A percentile compares a stretch with the other conserved stretches of the same genome.
These are phyloP conservation scores for Noccaea bulbosa DNA, from an alignment of 345 rosid species.

Conservation along the genomic window DNA sequence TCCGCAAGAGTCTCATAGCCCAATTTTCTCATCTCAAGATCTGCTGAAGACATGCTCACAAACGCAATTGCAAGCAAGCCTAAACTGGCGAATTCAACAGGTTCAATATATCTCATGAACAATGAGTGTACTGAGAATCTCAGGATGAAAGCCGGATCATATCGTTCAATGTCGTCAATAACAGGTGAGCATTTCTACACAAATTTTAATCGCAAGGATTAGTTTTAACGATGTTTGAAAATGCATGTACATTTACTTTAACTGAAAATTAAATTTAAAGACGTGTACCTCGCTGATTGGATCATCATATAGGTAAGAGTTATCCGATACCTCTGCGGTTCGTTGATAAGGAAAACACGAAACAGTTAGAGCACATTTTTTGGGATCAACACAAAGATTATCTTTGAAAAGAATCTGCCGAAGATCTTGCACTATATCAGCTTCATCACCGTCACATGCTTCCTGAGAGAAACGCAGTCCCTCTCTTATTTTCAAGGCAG, in stretches of 20 bases:
- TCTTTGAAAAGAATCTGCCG: constrained; percentile 72
- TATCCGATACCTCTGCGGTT: constrained; percentile 38
- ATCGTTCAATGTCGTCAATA: constrained; percentile 47
- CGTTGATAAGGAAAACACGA: constrained; percentile 71
- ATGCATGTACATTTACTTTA: constrained; percentile 7
- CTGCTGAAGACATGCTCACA: constrained; percentile 81
- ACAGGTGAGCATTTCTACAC: constrained; percentile 50
- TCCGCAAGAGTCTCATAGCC: constrained; percentile 73
- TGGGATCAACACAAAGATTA: constrained; percentile 79
- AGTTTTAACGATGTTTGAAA: constrained; percentile 1
- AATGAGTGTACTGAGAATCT: constrained; percentile 67
- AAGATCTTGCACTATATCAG: constrained; percentile 54
- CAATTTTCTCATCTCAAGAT: constrained; percentile 77
- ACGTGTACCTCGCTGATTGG: constrained; percentile 30
- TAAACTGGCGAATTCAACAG: constrained; percentile 76
- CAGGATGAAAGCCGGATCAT: constrained; percentile 87
- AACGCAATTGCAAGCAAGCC: constrained; percentile 93
- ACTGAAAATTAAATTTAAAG: constrained; percentile 12
- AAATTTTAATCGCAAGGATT: constrained; percentile 7
- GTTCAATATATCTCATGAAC: constrained; percentile 69
- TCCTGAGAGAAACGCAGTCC: constrained; percentile 53
- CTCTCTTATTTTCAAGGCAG: constrained; percentile 62
- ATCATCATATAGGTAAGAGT: constrained; percentile 22
- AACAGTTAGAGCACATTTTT: constrained; percentile 67
- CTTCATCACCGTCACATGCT: constrained; percentile 47